Base-by-base conservation (phyloP, 805 yeast species). In the Candida methanosorbosa region DNA sequence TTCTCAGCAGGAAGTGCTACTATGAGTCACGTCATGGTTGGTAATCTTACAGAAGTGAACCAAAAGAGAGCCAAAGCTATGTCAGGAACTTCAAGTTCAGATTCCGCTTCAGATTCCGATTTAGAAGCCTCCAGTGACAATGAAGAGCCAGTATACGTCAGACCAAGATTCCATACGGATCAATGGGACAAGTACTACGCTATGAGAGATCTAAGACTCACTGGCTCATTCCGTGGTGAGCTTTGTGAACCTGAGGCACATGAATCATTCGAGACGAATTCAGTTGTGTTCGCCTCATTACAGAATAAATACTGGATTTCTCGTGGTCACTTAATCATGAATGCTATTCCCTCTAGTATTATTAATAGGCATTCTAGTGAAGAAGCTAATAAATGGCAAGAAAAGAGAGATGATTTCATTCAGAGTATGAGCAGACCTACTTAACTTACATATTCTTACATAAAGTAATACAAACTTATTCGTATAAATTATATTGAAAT, bases 191-290 rank as follows among this genome's bases (percentile, higher is more conserved):
- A 58, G 54, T 57, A 63, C 39, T 56, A 61, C 69, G 75, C 83
- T 60, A 80, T 79, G 43, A 69, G 95, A 50, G 95, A 84, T 57
- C 66, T 70, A 51, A 67, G 90, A 44, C 63, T 84, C 49, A 84
- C 94, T 9, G 94, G 94, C 18, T 66, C 68, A 28, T 66, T 62
- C 49, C 68, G 94, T 52, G 88, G 78, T 26, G 90, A 82, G 54
- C 55, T 68, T 33, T 76, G 74, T 42, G 70, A 65, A 29, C 71
- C 87, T 6, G 60, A 69, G 27, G 94, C 94, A 4, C 86, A 87
- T 26, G 88, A 80, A 40, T 70, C 67, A 22, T 84, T 85, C 69
- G 81, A 78, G 61, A 76, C 83, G n/a, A 76, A 72, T 53, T 70
- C 82, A 9, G 59, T 66, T 29, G 56, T 46, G 18, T 58, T 57